phyloP scores from a whole-genome alignment of 2,329 filamentous ascomycete species.

The Aspergillus glaucus region DNA sequence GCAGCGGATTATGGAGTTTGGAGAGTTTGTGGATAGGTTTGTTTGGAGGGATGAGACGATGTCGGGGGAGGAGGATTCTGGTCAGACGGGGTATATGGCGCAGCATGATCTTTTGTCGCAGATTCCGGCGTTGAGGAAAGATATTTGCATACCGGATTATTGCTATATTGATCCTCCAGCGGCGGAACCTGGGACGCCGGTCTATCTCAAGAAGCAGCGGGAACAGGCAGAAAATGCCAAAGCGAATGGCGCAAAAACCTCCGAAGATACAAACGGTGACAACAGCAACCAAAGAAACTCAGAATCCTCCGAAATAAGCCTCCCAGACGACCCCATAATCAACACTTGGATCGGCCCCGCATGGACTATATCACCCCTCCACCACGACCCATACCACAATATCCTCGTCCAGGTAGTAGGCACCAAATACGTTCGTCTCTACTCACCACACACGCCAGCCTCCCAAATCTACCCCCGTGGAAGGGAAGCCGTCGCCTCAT shows the following conservation, averaged over 20 bases:
- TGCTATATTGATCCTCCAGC: constrained; percentile 66
- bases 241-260: constrained; percentile 19
- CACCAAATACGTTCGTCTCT: constrained; percentile 84
- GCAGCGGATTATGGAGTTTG: constrained; percentile 71
- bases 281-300: constrained; percentile 6
- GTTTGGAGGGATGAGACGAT: constrained; percentile 37
- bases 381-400: constrained; percentile 93
- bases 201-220: constrained; percentile 34
- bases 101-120: constrained; percentile 85
- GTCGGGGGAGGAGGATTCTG: constrained; percentile 8
- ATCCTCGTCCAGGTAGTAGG: constrained; percentile 85
- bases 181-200: constrained; percentile 44
- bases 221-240: constrained; percentile 14
- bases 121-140: constrained; percentile 66
- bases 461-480: constrained; percentile 36
- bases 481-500: constrained; percentile 27
- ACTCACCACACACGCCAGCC: constrained; percentile 58
- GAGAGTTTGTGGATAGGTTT: constrained; percentile 60
- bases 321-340: constrained; percentile 54
- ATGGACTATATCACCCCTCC: constrained; percentile 82
- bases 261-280: constrained; percentile 1
- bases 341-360: constrained; percentile 92
- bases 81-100: constrained; percentile 69
- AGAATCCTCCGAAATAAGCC: constrained; percentile 2
- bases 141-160: constrained; percentile 76